Percentiles rank a stretch among this genome's conserved stretches.
phyloP scores from a whole-genome alignment of 2,329 filamentous ascomycete species.

The Nemania sp. region DNA sequence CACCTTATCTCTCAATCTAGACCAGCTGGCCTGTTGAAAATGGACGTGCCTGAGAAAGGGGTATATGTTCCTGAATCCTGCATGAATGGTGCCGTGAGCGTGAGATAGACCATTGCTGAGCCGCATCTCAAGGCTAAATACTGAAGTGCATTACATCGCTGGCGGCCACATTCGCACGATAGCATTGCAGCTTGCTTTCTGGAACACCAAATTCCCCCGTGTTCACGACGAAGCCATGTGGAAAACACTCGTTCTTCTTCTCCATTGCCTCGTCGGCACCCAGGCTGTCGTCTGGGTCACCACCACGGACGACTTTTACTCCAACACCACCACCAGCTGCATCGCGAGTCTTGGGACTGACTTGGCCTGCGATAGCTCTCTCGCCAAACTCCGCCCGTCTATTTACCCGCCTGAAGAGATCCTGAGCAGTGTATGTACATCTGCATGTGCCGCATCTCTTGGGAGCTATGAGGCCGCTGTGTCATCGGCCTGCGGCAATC shows the following conservation, averaged over 20 bases:
- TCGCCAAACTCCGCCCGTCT: conserved; percentile 9
- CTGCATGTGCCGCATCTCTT: too few relatives aligned
- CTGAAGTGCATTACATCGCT: conserved; percentile 11
- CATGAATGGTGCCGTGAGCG: conserved; percentile 9
- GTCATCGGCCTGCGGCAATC: too few relatives aligned
- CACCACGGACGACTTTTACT: conserved; percentile 1
- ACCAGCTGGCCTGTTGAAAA: conserved; percentile 7
- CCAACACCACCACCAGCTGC: conserved; percentile 7
- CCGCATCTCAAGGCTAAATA: conserved; percentile 11
- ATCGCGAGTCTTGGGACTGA: conserved; percentile 3
- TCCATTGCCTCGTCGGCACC: conserved; percentile 5
- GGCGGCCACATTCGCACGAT: conserved; percentile 10
- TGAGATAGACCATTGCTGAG: conserved; percentile 11
- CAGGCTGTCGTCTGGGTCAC: conserved; percentile 17
- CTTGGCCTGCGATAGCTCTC: conserved; percentile 12
- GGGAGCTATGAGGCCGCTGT: too few relatives aligned
- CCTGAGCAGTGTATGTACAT: too few relatives aligned
- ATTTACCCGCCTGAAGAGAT: conserved; percentile 14
- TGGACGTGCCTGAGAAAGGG: conserved; percentile 9
- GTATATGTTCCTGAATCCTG: conserved; percentile 11
- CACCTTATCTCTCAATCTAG: conserved; percentile 9
- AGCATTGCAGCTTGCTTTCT: conserved; percentile 11
- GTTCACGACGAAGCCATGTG: conserved; percentile 13
- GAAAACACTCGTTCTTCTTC: conserved; percentile 16
- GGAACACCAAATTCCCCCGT: conserved; percentile 9